These are phyloP conservation scores for Lactarius hengduanensis DNA, from an alignment of 768 basidiomycete genomes.

Conservation along the genomic window DNA sequence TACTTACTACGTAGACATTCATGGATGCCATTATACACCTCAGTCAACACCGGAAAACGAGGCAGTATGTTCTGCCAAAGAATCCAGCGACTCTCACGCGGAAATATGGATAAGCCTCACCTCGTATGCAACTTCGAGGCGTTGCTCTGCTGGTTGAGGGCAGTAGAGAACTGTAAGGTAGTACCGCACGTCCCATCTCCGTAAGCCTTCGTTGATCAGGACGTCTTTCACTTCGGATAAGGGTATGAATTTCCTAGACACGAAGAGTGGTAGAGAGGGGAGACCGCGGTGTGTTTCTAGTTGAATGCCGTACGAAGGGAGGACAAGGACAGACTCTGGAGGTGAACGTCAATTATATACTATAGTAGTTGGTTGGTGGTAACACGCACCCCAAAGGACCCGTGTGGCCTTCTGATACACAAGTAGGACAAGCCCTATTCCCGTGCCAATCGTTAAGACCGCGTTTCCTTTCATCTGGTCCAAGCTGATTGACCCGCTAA, in stretches of 20 bases:
- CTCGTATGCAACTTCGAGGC: slow-evolving; percentile 57
- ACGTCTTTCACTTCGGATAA: slow-evolving; percentile 53
- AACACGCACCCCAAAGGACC: slow-evolving; percentile 47
- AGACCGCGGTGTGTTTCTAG: slow-evolving; percentile 68
- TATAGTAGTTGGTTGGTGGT: neutral
- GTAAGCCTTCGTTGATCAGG: slow-evolving; percentile 72
- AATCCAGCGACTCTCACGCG: slow-evolving; percentile 2
- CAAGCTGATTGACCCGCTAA: neutral
- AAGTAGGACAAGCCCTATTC: slow-evolving; percentile 30
- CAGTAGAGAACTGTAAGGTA: slow-evolving; percentile 55
- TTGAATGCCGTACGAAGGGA: slow-evolving; percentile 71
- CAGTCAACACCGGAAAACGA: slow-evolving; percentile 55
- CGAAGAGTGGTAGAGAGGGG: slow-evolving; percentile 37
- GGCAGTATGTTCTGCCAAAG: slow-evolving; percentile 61
- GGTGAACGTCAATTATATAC: neutral
- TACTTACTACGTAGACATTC: slow-evolving; percentile 34
- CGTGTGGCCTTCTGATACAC: slow-evolving; percentile 43
- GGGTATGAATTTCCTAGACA: slow-evolving; percentile 58
- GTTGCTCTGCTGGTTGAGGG: slow-evolving; percentile 33
- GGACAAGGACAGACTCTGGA: slow-evolving; percentile 66
- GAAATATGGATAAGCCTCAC: slow-evolving; percentile 25
- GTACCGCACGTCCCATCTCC: slow-evolving; percentile 68
- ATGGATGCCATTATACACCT: slow-evolving; percentile 62
- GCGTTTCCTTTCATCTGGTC: slow-evolving; percentile 4
- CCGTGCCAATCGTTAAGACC: slow-evolving; percentile 3